A percentile compares a stretch with the other conserved stretches of the same genome.
phyloP scores from a whole-genome alignment of 1,284 basidiomycete species.

The Sanghuangporus sanghuang region DNA sequence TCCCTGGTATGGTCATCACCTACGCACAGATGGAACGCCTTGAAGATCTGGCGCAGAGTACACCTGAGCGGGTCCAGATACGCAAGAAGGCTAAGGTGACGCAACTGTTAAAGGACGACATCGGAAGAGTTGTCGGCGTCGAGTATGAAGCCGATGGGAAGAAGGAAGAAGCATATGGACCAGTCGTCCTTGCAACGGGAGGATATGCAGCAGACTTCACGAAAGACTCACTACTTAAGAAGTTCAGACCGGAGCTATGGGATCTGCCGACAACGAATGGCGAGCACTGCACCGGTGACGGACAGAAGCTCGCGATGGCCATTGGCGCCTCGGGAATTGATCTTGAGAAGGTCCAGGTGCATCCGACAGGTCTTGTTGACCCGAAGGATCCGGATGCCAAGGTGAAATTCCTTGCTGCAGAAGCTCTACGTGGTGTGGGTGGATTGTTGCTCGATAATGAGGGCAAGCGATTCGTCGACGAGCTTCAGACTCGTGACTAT shows the following conservation, averaged over 20 bases:
- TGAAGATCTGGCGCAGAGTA: slow-evolving; percentile 83
- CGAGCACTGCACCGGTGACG: slow-evolving; percentile 94
- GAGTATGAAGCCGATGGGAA: slow-evolving; percentile 83
- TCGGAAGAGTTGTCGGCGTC: slow-evolving; percentile 67
- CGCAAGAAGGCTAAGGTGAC: slow-evolving; percentile 90
- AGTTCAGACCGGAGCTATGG: slow-evolving; percentile 88
- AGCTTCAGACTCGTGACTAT: slow-evolving; percentile 95
- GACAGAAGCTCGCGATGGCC: slow-evolving; percentile 87
- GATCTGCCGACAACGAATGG: slow-evolving; percentile 94
- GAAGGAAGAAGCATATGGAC: slow-evolving; percentile 77
- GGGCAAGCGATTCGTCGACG: slow-evolving; percentile 93
- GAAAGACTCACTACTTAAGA: slow-evolving; percentile 79
- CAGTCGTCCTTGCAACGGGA: slow-evolving; percentile 94
- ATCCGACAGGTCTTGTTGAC: slow-evolving; percentile 95
- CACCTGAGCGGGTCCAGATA: slow-evolving; percentile 87
- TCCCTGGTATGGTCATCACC: slow-evolving; percentile 96
- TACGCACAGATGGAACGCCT: slow-evolving; percentile 93
- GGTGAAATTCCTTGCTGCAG: slow-evolving; percentile 96
- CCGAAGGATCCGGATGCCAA: slow-evolving; percentile 91
- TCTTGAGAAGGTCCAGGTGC: slow-evolving; percentile 98
- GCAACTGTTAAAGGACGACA: slow-evolving; percentile 80
- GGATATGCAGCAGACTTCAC: slow-evolving; percentile 98
- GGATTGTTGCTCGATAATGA: slow-evolving; percentile 91
- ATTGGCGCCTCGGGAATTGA: slow-evolving; percentile 89
- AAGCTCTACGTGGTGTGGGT: slow-evolving; percentile 94